phyloP scores from a whole-genome alignment of 2,329 filamentous ascomycete genomes.

The Chrysoporthe deuterocubensis region DNA sequence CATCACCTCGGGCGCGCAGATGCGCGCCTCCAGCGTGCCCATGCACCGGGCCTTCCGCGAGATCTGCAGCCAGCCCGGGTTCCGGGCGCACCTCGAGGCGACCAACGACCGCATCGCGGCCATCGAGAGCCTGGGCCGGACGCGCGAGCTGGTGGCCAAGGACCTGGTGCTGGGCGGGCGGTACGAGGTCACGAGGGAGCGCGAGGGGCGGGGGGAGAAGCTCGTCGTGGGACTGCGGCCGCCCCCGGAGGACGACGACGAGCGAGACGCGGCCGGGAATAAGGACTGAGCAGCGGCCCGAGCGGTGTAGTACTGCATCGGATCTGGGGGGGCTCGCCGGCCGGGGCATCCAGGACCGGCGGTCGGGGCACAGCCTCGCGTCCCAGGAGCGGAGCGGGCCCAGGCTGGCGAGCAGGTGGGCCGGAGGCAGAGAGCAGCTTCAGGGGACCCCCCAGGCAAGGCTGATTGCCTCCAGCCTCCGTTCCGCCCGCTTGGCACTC shows the following conservation, averaged over 20 bases:
- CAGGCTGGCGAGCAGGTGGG: no score
- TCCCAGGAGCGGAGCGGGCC: not conserved
- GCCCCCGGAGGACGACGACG: slow-evolving; percentile 48
- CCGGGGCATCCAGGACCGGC: no score
- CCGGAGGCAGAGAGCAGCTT: no score
- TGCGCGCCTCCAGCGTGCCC: slow-evolving; percentile 90
- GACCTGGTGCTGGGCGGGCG: slow-evolving; percentile 85
- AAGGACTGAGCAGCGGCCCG: not conserved
- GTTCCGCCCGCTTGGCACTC: no score
- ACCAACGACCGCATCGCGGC: slow-evolving; percentile 86
- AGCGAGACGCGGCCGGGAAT: not conserved
- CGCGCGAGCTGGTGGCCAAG: slow-evolving; percentile 94
- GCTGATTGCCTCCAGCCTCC: no score
- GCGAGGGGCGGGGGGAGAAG: slow-evolving; percentile 40
- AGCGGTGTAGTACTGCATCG: no score
- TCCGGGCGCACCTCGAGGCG: slow-evolving; percentile 79
- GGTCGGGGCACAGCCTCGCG: no score
- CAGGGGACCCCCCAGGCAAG: no score
- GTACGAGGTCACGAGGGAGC: slow-evolving; percentile 64
- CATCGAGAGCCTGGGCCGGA: slow-evolving; percentile 91
- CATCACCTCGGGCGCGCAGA: slow-evolving; percentile 84
- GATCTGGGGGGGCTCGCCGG: no score
- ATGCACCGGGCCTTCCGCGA: slow-evolving; percentile 93
- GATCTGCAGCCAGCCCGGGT: slow-evolving; percentile 77
- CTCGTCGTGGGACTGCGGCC: slow-evolving; percentile 40